Evolutionary conservation across 352 stramenopile genomes (phyloP).

Genomic region (Phytophthora pisi): DNA sequence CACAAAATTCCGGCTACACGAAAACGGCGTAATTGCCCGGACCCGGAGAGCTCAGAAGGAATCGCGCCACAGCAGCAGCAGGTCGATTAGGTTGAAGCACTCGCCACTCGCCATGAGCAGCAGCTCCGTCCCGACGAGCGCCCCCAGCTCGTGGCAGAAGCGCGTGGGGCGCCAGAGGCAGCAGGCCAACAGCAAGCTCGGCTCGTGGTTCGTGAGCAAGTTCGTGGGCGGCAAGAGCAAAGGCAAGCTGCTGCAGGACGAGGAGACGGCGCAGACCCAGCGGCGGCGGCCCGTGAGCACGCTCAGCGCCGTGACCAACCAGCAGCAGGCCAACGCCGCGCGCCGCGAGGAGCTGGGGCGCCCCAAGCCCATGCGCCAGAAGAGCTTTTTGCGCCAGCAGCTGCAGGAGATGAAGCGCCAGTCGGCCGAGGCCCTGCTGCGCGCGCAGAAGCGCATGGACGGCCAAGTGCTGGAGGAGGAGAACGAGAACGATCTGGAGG

Average conservation of each 20-base stretch:
- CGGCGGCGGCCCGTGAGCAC: constrained; percentile 44
- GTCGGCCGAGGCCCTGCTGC: constrained; percentile 58
- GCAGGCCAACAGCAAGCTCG: constrained; percentile 60
- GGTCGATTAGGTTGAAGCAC: constrained; percentile 22
- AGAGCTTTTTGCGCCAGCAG: constrained; percentile 71
- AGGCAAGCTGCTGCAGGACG: constrained; percentile 55
- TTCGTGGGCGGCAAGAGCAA: constrained; percentile 63
- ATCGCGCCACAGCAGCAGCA: constrained; percentile 22
- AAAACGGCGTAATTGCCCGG: constrained; percentile 19
- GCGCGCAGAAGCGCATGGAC: constrained; percentile 53
- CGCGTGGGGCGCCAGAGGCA: constrained; percentile 63
- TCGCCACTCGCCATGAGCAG: constrained; percentile 30
- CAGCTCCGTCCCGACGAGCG: constrained; percentile 15
- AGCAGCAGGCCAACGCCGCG: constrained; percentile 35
- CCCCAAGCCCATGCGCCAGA: constrained; percentile 57
- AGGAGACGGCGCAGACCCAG: constrained; percentile 44
- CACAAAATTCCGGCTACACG: constrained; percentile 22
- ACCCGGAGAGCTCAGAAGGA: constrained; percentile 19
- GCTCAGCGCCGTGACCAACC: constrained; percentile 45
- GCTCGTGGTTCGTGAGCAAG: constrained; percentile 73
- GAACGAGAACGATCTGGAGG: constrained; percentile 23
- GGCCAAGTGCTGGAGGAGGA: constrained; percentile 43
- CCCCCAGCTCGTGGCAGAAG: constrained; percentile 50
- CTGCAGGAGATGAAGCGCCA: constrained; percentile 82
- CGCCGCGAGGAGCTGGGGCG: constrained; percentile 30